phyloP scores from a whole-genome alignment of 768 basidiomycete genomes.

The Boletellus emodensis region DNA sequence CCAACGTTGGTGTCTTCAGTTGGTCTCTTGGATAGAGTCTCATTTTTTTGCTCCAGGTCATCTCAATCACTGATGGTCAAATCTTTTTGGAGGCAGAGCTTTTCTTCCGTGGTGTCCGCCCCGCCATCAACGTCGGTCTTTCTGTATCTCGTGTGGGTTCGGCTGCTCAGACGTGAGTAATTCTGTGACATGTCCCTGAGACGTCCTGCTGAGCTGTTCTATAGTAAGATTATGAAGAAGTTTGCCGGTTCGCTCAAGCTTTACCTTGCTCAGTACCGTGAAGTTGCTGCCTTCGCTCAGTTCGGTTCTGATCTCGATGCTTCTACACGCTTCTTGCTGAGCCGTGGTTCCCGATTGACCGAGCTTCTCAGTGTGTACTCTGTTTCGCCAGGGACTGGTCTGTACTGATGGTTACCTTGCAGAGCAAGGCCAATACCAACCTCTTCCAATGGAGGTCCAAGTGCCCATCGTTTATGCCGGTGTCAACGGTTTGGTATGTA shows the following conservation, averaged over 20 bases:
- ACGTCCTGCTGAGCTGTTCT: not conserved
- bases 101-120: slow-evolving; percentile 99
- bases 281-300: slow-evolving; percentile 98
- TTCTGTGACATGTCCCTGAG: not conserved
- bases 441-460: slow-evolving; percentile 91
- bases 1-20: slow-evolving; percentile 54
- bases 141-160: slow-evolving; percentile 99
- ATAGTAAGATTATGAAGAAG: slow-evolving; percentile 99
- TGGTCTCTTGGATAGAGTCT: not conserved
- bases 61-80: slow-evolving; percentile 99
- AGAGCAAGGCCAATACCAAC: slow-evolving; percentile 99
- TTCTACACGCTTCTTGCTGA: slow-evolving; percentile 96
- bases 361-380: slow-evolving; percentile 77
- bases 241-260: slow-evolving; percentile 99
- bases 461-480: slow-evolving; percentile 99
- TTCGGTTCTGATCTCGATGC: slow-evolving; percentile 99
- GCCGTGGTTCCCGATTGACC: slow-evolving; percentile 96
- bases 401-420: slow-evolving; percentile 19
- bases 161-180: slow-evolving; percentile 94
- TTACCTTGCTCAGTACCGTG: slow-evolving; percentile 99
- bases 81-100: slow-evolving; percentile 99
- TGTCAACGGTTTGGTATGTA: slow-evolving; percentile 93
- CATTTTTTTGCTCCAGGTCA: slow-evolving; percentile 57
- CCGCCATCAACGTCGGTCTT: slow-evolving; percentile 99
- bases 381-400: not conserved